Evolutionary conservation across 345 rosid species (phyloP).

Genomic region (Ceriops zippeliana): DNA sequence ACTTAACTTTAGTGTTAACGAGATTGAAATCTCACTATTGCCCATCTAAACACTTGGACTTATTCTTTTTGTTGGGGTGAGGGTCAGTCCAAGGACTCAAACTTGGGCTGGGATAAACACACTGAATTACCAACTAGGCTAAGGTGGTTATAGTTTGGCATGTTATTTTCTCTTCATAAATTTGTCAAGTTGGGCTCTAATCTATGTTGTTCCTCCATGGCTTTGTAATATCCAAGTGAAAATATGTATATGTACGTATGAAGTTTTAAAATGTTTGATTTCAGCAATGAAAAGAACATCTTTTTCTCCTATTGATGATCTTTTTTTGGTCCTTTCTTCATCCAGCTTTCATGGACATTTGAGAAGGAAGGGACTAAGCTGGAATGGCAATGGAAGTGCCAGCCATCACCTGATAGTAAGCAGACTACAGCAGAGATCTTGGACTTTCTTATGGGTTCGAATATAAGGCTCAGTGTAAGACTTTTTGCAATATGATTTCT

Average conservation of each 20-base stretch:
- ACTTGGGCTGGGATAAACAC: too few species aligned
- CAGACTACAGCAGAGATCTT: constrained; percentile 51
- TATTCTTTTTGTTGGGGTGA: too few species aligned
- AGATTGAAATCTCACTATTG: too few species aligned
- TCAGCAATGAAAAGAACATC: neutral
- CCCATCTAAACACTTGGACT: too few species aligned
- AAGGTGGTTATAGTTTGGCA: too few species aligned
- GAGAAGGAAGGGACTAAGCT: constrained; percentile 85
- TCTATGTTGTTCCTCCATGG: too few species aligned
- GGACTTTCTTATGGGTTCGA: constrained; percentile 86
- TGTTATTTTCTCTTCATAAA: too few species aligned
- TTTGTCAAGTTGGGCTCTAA: too few species aligned
- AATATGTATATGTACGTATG: neutral
- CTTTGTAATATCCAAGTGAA: too few species aligned
- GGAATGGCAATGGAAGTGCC: constrained; percentile 90
- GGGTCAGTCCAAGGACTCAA: too few species aligned
- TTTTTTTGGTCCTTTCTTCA: neutral
- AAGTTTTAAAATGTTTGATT: neutral
- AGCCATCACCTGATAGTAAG: constrained; percentile 47
- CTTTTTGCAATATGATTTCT: neutral
- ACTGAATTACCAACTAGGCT: too few species aligned
- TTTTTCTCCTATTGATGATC: neutral
- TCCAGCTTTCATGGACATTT: constrained; percentile 88
- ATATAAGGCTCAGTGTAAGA: constrained; percentile 67
- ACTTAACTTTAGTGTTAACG: too few species aligned